Base-by-base conservation (phyloP, 805 yeast species). In the Saccharomyces mikatae region DNA sequence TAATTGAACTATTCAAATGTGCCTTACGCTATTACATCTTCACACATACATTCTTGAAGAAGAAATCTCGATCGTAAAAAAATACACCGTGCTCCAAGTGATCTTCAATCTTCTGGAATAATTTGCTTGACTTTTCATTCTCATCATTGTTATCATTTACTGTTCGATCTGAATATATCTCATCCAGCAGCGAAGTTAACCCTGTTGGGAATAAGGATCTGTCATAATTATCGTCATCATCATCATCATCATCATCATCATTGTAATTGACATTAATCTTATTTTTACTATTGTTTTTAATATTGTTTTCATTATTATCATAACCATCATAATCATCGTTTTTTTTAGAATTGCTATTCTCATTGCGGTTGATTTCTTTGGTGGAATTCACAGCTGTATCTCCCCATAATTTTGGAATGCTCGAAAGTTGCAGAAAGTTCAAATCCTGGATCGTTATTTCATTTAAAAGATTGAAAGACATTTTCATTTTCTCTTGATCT, bases 301-400 rank as follows among this genome's bases (percentile, higher is more conserved):
- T 67, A 3, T 60, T 63, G 13, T 59, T 62, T 48, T 60, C 52
- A 2, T 55, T 53, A 26, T 59, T 55, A 22, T 58, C 56, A 22
- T 57, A 52, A 29, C 53, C 55, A 29, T 55, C 54, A 14, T 48
- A 48, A 22, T 47, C 53, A 27, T 53, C 52, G 9, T 36, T 36
- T 8, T 8, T 17, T 10, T 6, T 17, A 36, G 44, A 9, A 9
- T n/a, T 36, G 10, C 1, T 36, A n/a, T 17, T 13, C 6, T 36
- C 17, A 17, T 10, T 36, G 9, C 9, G 22, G 17, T 21, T 17
- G 6, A 8, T 17, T 9, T 36, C 24, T 17, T 36, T 17, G 3
- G 11, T 17, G 1, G 24, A 4, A 17, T 17, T 1, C 4, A 9
- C 5, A 36, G 44, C 17, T n/a, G 10, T 36, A 21, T 36, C 9